These are phyloP conservation scores for Pichia cactophila DNA, from an alignment of 1,139 yeast species.

Conservation along the genomic window DNA sequence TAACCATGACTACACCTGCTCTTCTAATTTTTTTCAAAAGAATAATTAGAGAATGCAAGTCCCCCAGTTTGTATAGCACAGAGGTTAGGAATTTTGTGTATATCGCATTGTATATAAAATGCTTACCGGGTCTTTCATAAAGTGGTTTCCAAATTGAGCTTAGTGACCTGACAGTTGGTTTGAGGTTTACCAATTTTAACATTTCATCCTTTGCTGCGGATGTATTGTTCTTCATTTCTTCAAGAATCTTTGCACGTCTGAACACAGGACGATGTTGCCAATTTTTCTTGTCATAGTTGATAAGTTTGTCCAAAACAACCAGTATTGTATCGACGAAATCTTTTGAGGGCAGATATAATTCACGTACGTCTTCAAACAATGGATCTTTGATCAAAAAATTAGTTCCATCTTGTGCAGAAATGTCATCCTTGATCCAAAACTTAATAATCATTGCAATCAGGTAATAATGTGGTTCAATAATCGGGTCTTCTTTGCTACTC, in stretches of 20 bases:
- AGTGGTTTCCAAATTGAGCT: slow-evolving; percentile 93
- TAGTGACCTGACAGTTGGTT: slow-evolving; percentile 62
- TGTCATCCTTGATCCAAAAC: slow-evolving; percentile 33
- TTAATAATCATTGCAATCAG: slow-evolving; percentile 56
- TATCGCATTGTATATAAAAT: slow-evolving; percentile 68
- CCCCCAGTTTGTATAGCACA: slow-evolving; percentile 46
- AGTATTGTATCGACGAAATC: slow-evolving; percentile 1
- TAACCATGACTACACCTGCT: slow-evolving; percentile 67
- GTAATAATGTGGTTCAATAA: slow-evolving; percentile 70
- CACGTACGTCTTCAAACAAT: slow-evolving; percentile 16
- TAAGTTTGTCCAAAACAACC: slow-evolving; percentile 13
- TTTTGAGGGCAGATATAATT: background rate
- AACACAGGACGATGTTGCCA: slow-evolving; percentile 90
- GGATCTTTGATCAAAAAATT: slow-evolving; percentile 34
- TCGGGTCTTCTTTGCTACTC: slow-evolving; percentile 42
- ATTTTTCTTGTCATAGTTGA: slow-evolving; percentile 60
- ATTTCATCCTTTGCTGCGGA: slow-evolving; percentile 58
- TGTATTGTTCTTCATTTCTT: slow-evolving; percentile 45
- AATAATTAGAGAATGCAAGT: slow-evolving; percentile 49
- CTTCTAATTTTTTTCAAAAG: slow-evolving; percentile 68
- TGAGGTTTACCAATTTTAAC: slow-evolving; percentile 54
- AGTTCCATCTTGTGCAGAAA: slow-evolving; percentile 35
- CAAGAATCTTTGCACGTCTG: slow-evolving; percentile 58
- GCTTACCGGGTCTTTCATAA: slow-evolving; percentile 85
- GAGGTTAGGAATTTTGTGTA: slow-evolving; percentile 61